Evolutionary conservation across 179 eudicot genomes (phyloP), one percentile per base, ranked within the genome.

Genomic region (Dionaea muscipula): DNA sequence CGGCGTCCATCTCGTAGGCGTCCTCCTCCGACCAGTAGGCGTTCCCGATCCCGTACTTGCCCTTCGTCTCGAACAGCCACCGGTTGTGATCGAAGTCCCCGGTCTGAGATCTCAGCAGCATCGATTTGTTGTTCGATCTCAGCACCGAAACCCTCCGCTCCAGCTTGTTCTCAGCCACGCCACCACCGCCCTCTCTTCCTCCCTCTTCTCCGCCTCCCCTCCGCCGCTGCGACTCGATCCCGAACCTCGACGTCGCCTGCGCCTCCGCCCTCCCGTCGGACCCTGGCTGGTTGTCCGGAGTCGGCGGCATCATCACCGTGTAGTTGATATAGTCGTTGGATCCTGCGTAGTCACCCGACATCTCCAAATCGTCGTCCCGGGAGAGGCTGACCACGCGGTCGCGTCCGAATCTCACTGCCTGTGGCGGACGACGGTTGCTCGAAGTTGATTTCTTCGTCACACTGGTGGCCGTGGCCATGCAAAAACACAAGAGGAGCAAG

Each of bases 31-130:
- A 62, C 97, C 97, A 90, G 44, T 55, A 83, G 3, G 95, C 97
- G 26, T 78, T 90, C 43, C 97, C 97, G 2, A 83, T 79, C 12
- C 97, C 97, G 20, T 90, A 90, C 59, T 67, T 90, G 0, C 95
- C 97, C 56, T 83, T 90, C 0, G 90, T 76, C 64, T 90, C 90
- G 48, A 90, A 90, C 64, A 90, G 67, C 90, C 90, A 90, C 44
- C 94, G 67, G 57, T 90, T 86, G 60, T 90, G 97, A 60, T 90
- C 97, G 31, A 86, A 87, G 33, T 87, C 96, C 8, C 69, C 70
- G 7, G 96, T 84, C 20, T 81, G 94, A 66, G 77, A 81, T 68
- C 94, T 75, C 67, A 83, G 47, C 33, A 79, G 43, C 97, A 90
- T 83, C 0, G 97, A 86, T 50, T 81, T 83, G 13, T 72, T 83